Conservation (phyloP, 164 flowering plant genomes). For the Nelumbo lutea region DNA sequence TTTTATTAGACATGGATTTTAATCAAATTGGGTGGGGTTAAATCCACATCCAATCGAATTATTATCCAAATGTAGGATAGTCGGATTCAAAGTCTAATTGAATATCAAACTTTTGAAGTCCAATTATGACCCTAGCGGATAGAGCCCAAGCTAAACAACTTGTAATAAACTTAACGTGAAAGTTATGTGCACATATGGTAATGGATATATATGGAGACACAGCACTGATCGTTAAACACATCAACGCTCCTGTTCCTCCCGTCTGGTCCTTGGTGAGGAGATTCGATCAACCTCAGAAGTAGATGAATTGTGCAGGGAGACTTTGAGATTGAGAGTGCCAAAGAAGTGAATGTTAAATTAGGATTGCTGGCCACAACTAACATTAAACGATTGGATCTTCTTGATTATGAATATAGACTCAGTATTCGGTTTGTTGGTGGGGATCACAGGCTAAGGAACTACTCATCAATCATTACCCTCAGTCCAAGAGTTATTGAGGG, state of each 20-base stretch:
- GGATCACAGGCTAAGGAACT: conserved; percentile 87
- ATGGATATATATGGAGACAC: conserved; percentile 34
- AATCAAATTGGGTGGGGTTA: no score
- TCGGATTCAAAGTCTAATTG: no score
- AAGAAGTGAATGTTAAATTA: conserved; percentile 85
- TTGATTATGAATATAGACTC: conserved; percentile 81
- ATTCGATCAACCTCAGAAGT: conserved; percentile 90
- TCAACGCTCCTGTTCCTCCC: conserved; percentile 64
- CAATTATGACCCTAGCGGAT: no score
- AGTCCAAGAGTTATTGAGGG: conserved; percentile 78
- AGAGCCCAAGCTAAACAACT: no score
- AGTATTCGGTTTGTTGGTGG: conserved; percentile 77
- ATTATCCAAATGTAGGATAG: no score
- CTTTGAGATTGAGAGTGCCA: conserved; percentile 67
- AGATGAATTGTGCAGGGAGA: conserved; percentile 72
- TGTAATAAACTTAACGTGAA: no score
- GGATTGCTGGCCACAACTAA: conserved; percentile 93
- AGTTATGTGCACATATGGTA: neutral
- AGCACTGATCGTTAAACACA: conserved; percentile 54
- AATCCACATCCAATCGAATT: no score
- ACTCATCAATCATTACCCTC: conserved; percentile 71
- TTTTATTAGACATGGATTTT: no score
- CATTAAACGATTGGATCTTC: conserved; percentile 75
- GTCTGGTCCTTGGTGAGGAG: conserved; percentile 90
- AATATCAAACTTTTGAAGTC: no score